Base-by-base conservation (phyloP, 1,284 basidiomycete genomes). In the Sporisorium scitamineum region DNA sequence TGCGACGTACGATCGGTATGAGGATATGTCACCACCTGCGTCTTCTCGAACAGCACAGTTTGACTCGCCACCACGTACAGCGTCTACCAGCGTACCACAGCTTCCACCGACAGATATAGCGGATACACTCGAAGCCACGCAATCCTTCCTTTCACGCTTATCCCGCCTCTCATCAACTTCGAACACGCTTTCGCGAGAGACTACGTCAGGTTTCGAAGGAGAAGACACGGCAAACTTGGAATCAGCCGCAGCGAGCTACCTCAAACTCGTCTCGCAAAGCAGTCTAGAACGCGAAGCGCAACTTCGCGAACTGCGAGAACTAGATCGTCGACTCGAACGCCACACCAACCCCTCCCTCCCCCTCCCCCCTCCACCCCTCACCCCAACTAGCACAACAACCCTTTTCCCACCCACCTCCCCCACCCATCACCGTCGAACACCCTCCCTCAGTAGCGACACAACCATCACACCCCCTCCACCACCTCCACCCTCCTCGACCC, bases 271-370 rank as follows among this genome's bases (percentile, higher is more conserved):
- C 9, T 68, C 66, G 16, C 53, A 76, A 13, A 59, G 53, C 29
- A 64, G 52, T 2, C 26, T n/a, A 5, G 50, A 68, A 20, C 26
- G 77, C 5, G 77, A 79, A 39, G 62, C 58, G 5, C 77, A 79
- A 41, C n/a, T 79, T 1, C 26, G 77, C n/a, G 74, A 79, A 45
- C 51, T 79, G 22, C 54, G 74, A 16, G 76, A 79, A 2, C 37
- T 70, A 3, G 65, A 76, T 42, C 37, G 73, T 2, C 34, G 50
- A 0, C 27, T 61, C 5, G 34, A 65, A 1, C 51, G 73, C 8
- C 41, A 64, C 26, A 56, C 61, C n/a, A n/a, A n/a, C n/a, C n/a
- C n/a, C n/a, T n/a, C n/a, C n/a, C n/a, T n/a, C n/a, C n/a, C n/a
- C n/a, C n/a, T n/a, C n/a, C n/a, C n/a, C n/a, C n/a, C n/a, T 5